These are phyloP conservation scores for Arctium minus DNA, from an alignment of 129 eudicot species.

Conservation along the genomic window DNA sequence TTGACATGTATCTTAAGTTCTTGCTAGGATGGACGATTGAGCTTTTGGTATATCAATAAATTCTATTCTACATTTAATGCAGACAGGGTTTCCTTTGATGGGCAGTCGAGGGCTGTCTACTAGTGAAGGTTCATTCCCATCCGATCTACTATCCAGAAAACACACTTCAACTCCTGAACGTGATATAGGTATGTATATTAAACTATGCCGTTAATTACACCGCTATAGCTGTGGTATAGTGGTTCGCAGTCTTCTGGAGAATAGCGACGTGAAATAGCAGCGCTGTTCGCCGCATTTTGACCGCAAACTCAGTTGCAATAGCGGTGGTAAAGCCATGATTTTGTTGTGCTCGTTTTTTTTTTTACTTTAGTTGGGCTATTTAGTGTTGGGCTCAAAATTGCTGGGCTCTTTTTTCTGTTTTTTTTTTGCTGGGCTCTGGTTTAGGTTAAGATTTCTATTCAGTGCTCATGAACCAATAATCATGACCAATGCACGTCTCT, in stretches of 20 bases:
- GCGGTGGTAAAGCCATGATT: too few relatives aligned
- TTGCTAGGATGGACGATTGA: background rate
- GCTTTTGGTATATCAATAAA: background rate
- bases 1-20: background rate
- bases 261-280: too few relatives aligned
- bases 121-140: constrained; percentile 60
- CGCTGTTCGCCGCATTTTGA: too few relatives aligned
- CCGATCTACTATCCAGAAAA: constrained; percentile 55
- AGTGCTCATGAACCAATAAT: too few relatives aligned
- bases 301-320: too few relatives aligned
- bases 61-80: constrained; percentile 8
- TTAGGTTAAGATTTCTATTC: too few relatives aligned
- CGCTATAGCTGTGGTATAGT: background rate
- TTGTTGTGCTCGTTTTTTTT: too few relatives aligned
- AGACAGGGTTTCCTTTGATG: constrained; percentile 32
- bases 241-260: background rate
- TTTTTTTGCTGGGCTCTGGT: too few relatives aligned
- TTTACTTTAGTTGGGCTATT: too few relatives aligned
- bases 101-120: constrained; percentile 48
- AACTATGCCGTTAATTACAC: background rate
- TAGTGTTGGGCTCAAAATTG: too few relatives aligned
- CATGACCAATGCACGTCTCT: too few relatives aligned
- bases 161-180: constrained; percentile 48
- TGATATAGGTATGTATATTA: constrained; percentile 46
- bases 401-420: too few relatives aligned